Conservation (phyloP, 2,329 filamentous ascomycete species). For the Sclerotinia spermophila region DNA sequence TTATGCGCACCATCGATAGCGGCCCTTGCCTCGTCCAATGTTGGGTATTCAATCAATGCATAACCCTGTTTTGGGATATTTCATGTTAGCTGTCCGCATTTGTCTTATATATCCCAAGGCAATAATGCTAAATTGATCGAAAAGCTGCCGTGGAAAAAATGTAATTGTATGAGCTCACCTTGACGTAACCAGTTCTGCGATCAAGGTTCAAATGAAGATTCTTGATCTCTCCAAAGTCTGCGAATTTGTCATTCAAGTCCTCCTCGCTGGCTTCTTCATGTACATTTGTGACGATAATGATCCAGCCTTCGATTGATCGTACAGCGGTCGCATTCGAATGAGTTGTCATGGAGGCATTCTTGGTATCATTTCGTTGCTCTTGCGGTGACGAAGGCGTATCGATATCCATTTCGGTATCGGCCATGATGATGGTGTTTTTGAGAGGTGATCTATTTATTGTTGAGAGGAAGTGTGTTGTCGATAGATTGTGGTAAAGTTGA, state of each 20-base stretch:
- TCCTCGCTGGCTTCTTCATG: constrained; percentile 86
- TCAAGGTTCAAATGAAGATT: constrained; percentile 83
- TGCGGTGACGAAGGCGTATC: constrained; percentile 38
- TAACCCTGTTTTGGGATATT: constrained; percentile 58
- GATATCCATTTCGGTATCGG: constrained; percentile 45
- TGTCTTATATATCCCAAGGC: not conserved
- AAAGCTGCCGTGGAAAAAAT: not conserved
- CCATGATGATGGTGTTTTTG: constrained; percentile 38
- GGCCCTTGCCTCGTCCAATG: constrained; percentile 72
- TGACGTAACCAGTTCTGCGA: constrained; percentile 78
- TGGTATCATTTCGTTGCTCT: constrained; percentile 51
- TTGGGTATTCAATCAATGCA: constrained; percentile 79
- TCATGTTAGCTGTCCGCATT: not conserved
- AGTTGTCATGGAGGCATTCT: constrained; percentile 66
- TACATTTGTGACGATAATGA: constrained; percentile 80
- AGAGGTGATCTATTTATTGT: not conserved
- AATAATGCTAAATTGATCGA: constrained; percentile 3
- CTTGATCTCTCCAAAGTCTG: constrained; percentile 82
- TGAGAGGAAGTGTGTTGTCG: not conserved
- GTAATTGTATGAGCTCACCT: constrained; percentile 49
- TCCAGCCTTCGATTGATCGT: constrained; percentile 86
- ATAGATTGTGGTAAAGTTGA: not conserved
- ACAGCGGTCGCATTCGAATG: constrained; percentile 73
- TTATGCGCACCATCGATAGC: constrained; percentile 77
- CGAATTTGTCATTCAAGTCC: constrained; percentile 75